Evolutionary conservation across 225 moss, liverwort and hornwort genomes (phyloP).

Genomic region (Marchantia paleacea): DNA sequence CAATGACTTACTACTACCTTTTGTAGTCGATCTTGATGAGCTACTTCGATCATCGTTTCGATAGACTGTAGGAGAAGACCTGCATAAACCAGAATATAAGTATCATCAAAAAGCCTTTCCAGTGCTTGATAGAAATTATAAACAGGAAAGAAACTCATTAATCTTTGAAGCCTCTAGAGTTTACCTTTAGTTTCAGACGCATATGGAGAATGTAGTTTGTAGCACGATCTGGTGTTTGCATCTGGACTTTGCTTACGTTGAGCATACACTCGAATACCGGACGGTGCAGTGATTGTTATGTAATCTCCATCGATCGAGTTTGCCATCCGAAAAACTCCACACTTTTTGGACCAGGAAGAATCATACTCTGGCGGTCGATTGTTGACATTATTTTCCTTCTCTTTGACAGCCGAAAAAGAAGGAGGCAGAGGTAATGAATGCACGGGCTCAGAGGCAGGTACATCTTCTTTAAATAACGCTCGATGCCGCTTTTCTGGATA

Average conservation of each 20-base stretch:
- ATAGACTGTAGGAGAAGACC: constrained; percentile 78
- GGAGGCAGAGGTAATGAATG: neutral
- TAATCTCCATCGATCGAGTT: constrained; percentile 32
- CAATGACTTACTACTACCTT: constrained; percentile 46
- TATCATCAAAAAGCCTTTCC: neutral
- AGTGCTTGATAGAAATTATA: neutral
- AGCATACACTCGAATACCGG: constrained; percentile 41
- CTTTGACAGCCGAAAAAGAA: neutral
- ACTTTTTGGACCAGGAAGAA: constrained; percentile 1
- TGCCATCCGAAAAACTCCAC: constrained; percentile 33
- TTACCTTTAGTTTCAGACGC: constrained; percentile 14
- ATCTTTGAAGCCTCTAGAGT: neutral
- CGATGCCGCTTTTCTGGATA: constrained; percentile 30
- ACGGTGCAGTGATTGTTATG: constrained; percentile 36
- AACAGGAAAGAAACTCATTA: neutral
- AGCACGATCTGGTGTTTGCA: constrained; percentile 1
- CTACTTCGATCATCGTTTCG: constrained; percentile 64
- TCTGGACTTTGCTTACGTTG: constrained; percentile 14
- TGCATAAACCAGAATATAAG: constrained; percentile 20
- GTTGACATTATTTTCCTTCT: neutral
- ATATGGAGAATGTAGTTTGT: neutral
- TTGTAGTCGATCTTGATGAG: constrained; percentile 60
- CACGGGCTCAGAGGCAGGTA: neutral
- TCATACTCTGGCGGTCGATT: neutral
- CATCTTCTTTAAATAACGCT: neutral